Percentiles rank a stretch among this genome's conserved stretches.
Evolutionary conservation across 73 alveolate species (phyloP).

Genomic region (Tetrahymena borealis): DNA sequence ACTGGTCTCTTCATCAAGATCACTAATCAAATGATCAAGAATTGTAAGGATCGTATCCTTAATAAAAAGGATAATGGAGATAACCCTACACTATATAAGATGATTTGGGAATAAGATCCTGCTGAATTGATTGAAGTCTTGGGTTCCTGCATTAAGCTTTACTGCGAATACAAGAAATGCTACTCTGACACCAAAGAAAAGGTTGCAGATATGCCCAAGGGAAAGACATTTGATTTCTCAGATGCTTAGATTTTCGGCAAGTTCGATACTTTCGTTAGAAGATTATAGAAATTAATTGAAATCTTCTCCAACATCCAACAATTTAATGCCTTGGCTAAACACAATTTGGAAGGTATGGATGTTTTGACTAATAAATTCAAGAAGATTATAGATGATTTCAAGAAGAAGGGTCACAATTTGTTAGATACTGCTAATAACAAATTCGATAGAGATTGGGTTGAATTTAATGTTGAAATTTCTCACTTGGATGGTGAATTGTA

Average conservation of each 20-base stretch:
- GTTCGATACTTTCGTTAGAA: constrained; percentile 99
- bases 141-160: constrained; percentile 78
- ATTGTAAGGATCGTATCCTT: constrained; percentile 96
- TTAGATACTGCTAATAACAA: constrained; percentile 54
- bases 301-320: constrained; percentile 94
- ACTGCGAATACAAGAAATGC: constrained; percentile 78
- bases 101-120: constrained; percentile 86
- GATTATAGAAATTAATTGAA: constrained; percentile 98
- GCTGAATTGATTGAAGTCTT: constrained; percentile 94
- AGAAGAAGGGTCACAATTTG: constrained; percentile 88
- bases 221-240: constrained; percentile 99
- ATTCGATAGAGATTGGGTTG: constrained; percentile 99
- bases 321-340: constrained; percentile 95
- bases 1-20: constrained; percentile 99
- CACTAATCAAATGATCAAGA: constrained; percentile 98
- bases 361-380: constrained; percentile 84
- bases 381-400: constrained; percentile 89
- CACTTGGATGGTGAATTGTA: constrained; percentile 96
- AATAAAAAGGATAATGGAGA: constrained; percentile 64
- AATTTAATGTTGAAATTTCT: constrained; percentile 97
- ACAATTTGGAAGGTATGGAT: constrained; percentile 98
- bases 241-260: constrained; percentile 99
- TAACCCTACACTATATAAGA: neutral
- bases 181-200: constrained; percentile 97
- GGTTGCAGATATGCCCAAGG: constrained; percentile 98